Evolutionary conservation across 2,329 filamentous ascomycete species (phyloP), one percentile per base, ranked within the genome.

Genomic region (Trichocomaceae sp.): DNA sequence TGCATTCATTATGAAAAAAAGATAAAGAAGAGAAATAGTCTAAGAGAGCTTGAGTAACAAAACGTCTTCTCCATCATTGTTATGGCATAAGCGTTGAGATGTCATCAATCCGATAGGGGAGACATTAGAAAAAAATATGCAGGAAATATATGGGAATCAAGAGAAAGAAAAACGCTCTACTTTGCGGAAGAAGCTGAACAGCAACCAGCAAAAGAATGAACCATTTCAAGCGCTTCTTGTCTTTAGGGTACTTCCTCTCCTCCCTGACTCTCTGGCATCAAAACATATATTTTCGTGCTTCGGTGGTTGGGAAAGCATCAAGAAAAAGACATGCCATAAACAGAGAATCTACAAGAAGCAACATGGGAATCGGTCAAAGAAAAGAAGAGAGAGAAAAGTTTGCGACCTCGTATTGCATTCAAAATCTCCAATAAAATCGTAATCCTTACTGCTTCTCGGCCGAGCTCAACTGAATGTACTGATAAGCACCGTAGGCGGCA

Each of bases 401-500:
- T 42, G 22, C 17, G 9, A 20, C 17, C 9, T 42, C 19, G 12
- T 42, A 17, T 19, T 42, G 19, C 10, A 42, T 42, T 9, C 17
- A 42, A 42, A 42, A 2, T 42, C 19, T 22, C 10, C 19, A 42
- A 20, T 22, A 42, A 42, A 17, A 22, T 42, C 17, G 17, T 31
- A 47, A 47, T 20, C 1, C 20, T 58, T 51, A 58, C 60, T 66
- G 61, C 57, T 65, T 61, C 46, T 64, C 60, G 20, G 54, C 29
- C 15, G 48, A 22, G 26, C 50, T 50, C 47, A 52, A 47, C 78
- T 92, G 84, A 64, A 95, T 72, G 79, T 93, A 95, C 75, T 91
- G 86, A 80, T 92, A 96, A 65, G 81, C 88, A 64, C 81, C 82
- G 77, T 89, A 97, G 60, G 88, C 90, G 59, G 83, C 72, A 48